Evolutionary conservation across 2,329 filamentous ascomycete species (phyloP), one percentile per base, ranked within the genome.

Genomic region (Ustulina deusta): DNA sequence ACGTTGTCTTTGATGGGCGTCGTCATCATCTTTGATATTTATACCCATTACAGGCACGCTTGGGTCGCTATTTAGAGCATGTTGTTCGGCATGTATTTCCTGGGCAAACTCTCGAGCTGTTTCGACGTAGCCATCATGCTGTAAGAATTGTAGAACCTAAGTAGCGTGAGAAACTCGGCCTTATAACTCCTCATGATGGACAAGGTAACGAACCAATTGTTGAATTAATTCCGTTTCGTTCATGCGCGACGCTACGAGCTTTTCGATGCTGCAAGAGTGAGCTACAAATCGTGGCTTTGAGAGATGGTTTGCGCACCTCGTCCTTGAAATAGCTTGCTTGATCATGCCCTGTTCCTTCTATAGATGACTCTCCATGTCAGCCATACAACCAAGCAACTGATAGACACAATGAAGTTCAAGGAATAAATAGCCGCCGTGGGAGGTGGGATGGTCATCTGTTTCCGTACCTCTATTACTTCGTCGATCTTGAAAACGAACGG

Each of bases 121-220:
- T 72, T 97, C 95, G 7, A 97, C 91, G 73, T 97, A 98, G 66
- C 96, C 96, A 75, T 98, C 96, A 74, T 98, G 95, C 42, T 94
- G 92, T 15, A 99, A 83, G 73, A 97, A 98, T 79, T 97, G 94
- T 44, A 94, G 86, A 20, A 90, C 86, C 83, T 85, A 62, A 36
- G n/a, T 9, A 27, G 55, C 65, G 42, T 74, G 57, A 76, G 64
- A 34, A 38, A 67, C 52, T 7, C 27, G 34, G 4, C 13, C 46
- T 63, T 9, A 22, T 58, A 13, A n/a, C 10, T 44, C 25, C 11
- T 49, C 9, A 25, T 6, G 22, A 20, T 11, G 1, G 22, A 40
- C 17, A 17, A 32, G 10, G 36, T 11, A 38, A 70, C 83, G 70
- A 76, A 95, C 89, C 64, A 98, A 83, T 73, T 92, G 88, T 77